phyloP scores from a whole-genome alignment of 441 rosid species.

The Populus hybrid region DNA sequence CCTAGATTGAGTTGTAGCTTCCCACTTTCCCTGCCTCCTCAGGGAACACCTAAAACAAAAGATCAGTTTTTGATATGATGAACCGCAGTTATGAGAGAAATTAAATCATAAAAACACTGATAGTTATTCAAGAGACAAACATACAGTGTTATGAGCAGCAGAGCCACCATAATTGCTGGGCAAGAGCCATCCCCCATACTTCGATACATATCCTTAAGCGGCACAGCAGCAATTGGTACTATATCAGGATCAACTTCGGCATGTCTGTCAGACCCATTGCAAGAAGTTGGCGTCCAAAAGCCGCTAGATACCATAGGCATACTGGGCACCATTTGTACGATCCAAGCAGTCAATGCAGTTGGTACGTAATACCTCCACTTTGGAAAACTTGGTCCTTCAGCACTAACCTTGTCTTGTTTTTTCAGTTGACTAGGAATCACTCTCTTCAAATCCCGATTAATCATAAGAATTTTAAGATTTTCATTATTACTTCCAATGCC shows the following conservation, averaged over 20 bases:
- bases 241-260: slow-evolving; percentile 75
- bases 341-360: slow-evolving; percentile 98
- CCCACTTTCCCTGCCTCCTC: slow-evolving; percentile 99
- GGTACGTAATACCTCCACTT: slow-evolving; percentile 95
- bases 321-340: slow-evolving; percentile 98
- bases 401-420: slow-evolving; percentile 39
- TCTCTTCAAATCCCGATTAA: slow-evolving; percentile 58
- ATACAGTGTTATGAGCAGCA: slow-evolving; percentile 96
- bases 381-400: slow-evolving; percentile 66
- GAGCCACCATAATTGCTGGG: slow-evolving; percentile 99
- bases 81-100: background rate
- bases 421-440: slow-evolving; percentile 42
- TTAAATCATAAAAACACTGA: background rate
- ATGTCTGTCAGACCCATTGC: slow-evolving; percentile 81
- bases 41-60: slow-evolving; percentile 66
- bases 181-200: slow-evolving; percentile 99
- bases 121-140: background rate
- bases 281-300: slow-evolving; percentile 89
- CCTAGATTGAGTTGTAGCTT: slow-evolving; percentile 94
- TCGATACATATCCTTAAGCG: slow-evolving; percentile 97
- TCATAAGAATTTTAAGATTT: slow-evolving; percentile 43
- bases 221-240: slow-evolving; percentile 90
- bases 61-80: slow-evolving; percentile 14
- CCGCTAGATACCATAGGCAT: slow-evolving; percentile 96
- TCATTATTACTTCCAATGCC: slow-evolving; percentile 62